phyloP scores from a whole-genome alignment of 2,329 filamentous ascomycete species.

The Hypoxylon sp. region DNA sequence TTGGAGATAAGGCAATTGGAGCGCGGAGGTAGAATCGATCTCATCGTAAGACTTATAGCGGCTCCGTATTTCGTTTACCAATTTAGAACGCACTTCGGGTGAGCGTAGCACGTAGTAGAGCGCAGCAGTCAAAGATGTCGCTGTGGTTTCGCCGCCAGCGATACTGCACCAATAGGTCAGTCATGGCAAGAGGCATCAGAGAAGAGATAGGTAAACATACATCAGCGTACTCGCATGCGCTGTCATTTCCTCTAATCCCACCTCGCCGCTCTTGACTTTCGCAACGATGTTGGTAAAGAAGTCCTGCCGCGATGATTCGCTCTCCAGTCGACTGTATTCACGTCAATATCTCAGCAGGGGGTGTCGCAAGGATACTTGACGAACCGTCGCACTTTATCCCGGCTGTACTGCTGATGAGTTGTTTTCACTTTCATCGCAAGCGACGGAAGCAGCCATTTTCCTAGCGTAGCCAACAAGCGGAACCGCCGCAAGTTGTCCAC shows the following conservation, averaged over 20 bases:
- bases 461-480: background rate
- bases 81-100: background rate
- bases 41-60: conserved; percentile 42
- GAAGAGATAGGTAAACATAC: background rate
- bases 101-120: conserved; percentile 28
- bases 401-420: conserved; percentile 29
- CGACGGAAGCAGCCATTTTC: conserved; percentile 22
- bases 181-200: background rate
- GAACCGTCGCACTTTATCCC: conserved; percentile 35
- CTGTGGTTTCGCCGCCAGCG: conserved; percentile 41
- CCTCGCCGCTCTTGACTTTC: conserved; percentile 36
- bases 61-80: conserved; percentile 37
- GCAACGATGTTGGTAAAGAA: conserved; percentile 37
- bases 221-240: conserved; percentile 39
- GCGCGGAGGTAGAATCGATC: conserved; percentile 42
- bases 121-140: conserved; percentile 19
- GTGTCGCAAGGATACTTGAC: background rate
- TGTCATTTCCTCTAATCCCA: conserved; percentile 36
- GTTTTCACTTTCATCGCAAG: conserved; percentile 20
- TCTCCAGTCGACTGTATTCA: conserved; percentile 27
- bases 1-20: conserved; percentile 41
- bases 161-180: conserved; percentile 11
- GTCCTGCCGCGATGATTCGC: conserved; percentile 26
- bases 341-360: conserved; percentile 4
- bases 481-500: conserved; percentile 42